A percentile compares a stretch with the other conserved stretches of the same genome.
Conservation (phyloP, 768 basidiomycete genomes). For the Cyathus striatus region DNA sequence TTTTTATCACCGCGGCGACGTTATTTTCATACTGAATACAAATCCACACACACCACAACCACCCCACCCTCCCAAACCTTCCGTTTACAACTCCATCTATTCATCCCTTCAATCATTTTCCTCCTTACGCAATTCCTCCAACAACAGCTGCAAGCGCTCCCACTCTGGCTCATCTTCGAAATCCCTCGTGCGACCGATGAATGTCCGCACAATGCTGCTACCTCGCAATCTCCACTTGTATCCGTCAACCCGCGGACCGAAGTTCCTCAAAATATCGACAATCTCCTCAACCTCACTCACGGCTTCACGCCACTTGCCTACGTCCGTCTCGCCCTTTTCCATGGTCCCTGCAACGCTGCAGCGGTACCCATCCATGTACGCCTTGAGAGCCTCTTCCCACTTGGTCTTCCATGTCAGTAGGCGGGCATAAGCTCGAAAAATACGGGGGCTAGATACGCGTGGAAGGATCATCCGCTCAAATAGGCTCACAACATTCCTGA, state of each 20-base stretch:
- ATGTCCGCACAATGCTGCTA: constrained; percentile 81
- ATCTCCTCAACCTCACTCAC: constrained; percentile 78
- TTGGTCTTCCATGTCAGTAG: constrained; percentile 66
- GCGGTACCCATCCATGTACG: constrained; percentile 84
- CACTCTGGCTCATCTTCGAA: constrained; percentile 92
- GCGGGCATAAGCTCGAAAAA: constrained; percentile 84
- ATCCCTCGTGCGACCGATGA: constrained; percentile 80
- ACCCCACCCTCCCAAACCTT: constrained; percentile 1
- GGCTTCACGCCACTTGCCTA: constrained; percentile 67
- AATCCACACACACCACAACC: not conserved
- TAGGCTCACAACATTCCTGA: constrained; percentile 62
- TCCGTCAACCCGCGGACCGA: constrained; percentile 63
- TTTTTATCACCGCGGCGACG: constrained; percentile 12
- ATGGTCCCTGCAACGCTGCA: constrained; percentile 55
- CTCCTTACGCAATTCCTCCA: constrained; percentile 56
- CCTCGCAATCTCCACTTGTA: constrained; percentile 83
- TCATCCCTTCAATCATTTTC: constrained; percentile 7
- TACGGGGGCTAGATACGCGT: constrained; percentile 68
- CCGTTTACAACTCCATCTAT: constrained; percentile 3
- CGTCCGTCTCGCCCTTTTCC: constrained; percentile 65
- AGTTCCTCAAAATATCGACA: constrained; percentile 76
- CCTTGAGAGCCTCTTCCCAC: constrained; percentile 77
- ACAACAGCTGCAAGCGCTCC: constrained; percentile 56
- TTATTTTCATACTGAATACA: not conserved
- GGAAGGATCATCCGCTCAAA: constrained; percentile 82